Base-by-base conservation (phyloP, 148 eudicot species). In the Rhododendron ferrugineum region DNA sequence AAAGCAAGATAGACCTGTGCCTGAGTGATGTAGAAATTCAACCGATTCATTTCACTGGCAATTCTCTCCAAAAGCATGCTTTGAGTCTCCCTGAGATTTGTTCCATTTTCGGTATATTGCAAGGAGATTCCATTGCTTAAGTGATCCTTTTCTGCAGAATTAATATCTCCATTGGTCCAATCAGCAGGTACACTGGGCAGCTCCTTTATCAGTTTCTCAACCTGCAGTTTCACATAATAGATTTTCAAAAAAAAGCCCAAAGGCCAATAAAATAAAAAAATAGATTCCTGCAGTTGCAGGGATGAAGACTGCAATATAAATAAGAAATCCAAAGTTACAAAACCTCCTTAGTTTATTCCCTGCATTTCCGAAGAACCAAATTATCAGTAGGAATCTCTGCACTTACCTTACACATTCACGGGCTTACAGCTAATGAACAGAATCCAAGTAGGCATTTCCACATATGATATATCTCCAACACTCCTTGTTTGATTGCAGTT, bases 21-120 rank as follows among this genome's bases (percentile, higher is more conserved):
- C 90, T 93, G 98, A 89, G 95, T 91, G 89, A 93, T 93, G 84
- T 96, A 94, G 88, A 96, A 96, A 93, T 96, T 96, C 85, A 96
- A 90, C 90, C 96, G 88, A 88, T 96, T 96, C 99, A 96, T 96
- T 94, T 96, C 99, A 91, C 99, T 95, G 28, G 99, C 95, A 91
- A 96, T 96, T 91, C 99, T 91, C 90, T 96, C 99, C 85, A 96
- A 88, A 88, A 96, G 96, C 98, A 96, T 96, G 92, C 99, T 96
- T 87, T 94, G 99, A 78, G 99, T 96, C 90, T 96, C 99, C 89
- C 99, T 91, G 66, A 92, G 88, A 89, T 87, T 94, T 47, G 95
- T 89, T 78, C 94, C 99, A 89, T 89, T 93, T 89, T 96, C 98
- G 37, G 85, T 84, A 78, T 95, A 93, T 50, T 93, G 94, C 56